Evolutionary conservation across 345 rosid genomes (phyloP), one percentile per base, ranked within the genome.

Genomic region (Boechera retrofracta): DNA sequence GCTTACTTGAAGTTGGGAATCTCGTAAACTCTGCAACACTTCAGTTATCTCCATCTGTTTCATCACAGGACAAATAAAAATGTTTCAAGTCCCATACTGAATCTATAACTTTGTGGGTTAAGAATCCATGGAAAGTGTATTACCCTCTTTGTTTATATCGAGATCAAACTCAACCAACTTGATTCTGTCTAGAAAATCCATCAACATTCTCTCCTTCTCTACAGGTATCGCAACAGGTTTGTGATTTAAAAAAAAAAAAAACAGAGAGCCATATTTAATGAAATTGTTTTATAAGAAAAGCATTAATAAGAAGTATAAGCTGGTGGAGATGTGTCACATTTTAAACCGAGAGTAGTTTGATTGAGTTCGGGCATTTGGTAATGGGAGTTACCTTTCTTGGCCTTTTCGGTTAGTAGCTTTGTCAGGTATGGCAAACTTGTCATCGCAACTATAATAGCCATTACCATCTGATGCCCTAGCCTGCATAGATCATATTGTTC

Each of bases 101-200:
- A 39, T 28, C 59, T 24, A 61, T 15, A 35, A 61, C 70, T 33
- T 41, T 42, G 13, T 13, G 4, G 12, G 71, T 41, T 6, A 15
- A 63, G 32, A 26, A 52, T 32, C 5, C 21, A 21, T 26, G 26
- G 29, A 49, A 72, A 32, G 9, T 21, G 3, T 29, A 32, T 65
- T 85, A 94, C 98, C 78, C 85, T 79, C 81, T 90, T 94, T 65
- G 98, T 94, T 84, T 90, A 21, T 92, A 52, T 88, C 91, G 13
- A 94, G 94, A 83, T 94, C 98, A 67, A 74, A 85, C 86, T 94
- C 98, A 63, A 90, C 88, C 21, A 87, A 89, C 72, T 85, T 94
- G 62, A 94, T 94, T 79, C 98, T 87, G 66, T 92, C 97, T 38
- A 92, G 77, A 69, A 94, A 92, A 69, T 92, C 87, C 82, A 83